Conservation (phyloP, 441 rosid species). For the Flueggea neowawraea region DNA sequence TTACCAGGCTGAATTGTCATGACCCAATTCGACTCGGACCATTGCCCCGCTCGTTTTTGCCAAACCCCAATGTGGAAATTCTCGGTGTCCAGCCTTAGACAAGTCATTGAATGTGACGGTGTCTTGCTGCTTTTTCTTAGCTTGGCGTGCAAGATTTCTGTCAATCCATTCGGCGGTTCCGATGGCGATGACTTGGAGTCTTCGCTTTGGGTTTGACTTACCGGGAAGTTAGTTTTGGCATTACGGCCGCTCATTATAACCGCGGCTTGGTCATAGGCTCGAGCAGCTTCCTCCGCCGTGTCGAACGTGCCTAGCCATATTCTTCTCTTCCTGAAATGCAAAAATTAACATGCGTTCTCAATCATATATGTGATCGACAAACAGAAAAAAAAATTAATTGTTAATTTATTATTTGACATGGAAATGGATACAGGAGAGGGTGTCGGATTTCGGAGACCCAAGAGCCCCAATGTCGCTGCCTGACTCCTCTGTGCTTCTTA, state of each 20-base stretch:
- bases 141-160: constrained; percentile 68
- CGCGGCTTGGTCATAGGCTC: constrained; percentile 78
- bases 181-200: constrained; percentile 11
- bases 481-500: constrained; percentile 55
- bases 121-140: constrained; percentile 68
- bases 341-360: not conserved
- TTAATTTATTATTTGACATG: not conserved
- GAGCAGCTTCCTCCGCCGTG: constrained; percentile 79
- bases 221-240: constrained; percentile 78
- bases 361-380: not conserved
- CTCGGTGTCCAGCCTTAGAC: constrained; percentile 79
- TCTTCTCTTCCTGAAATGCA: constrained; percentile 55
- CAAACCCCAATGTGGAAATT: constrained; percentile 88
- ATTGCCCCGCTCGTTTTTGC: constrained; percentile 83
- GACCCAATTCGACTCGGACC: constrained; percentile 74
- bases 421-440: constrained; percentile 34
- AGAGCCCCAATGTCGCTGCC: constrained; percentile 65
- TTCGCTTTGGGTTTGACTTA: constrained; percentile 24
- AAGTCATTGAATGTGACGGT: constrained; percentile 81
- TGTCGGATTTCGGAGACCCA: constrained; percentile 66
- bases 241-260: constrained; percentile 67
- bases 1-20: constrained; percentile 75
- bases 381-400: not conserved
- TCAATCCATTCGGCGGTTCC: constrained; percentile 30
- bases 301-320: constrained; percentile 90